A percentile compares a stretch with the other conserved stretches of the same genome.
phyloP scores from a whole-genome alignment of 2,329 filamentous ascomycete genomes.

The Blumeria graminis region DNA sequence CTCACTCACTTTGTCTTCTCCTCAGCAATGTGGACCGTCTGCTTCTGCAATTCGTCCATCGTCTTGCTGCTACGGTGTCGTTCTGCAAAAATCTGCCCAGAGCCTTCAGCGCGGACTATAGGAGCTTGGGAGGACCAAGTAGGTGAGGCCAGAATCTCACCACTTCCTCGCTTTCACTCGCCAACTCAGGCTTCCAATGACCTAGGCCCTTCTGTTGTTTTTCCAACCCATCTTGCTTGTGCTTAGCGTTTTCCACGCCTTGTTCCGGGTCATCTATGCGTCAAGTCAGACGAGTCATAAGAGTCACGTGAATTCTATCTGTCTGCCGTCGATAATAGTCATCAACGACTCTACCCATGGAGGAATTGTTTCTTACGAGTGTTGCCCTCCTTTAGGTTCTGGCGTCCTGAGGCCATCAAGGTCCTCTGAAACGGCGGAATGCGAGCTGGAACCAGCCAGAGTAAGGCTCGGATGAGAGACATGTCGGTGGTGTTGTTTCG shows the following conservation, averaged over 20 bases:
- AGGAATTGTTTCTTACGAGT: too few species aligned
- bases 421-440: too few species aligned
- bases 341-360: too few species aligned
- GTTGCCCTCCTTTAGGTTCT: too few species aligned
- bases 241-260: conserved; percentile 24
- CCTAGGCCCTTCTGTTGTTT: conserved; percentile 48
- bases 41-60: conserved; percentile 34
- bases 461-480: too few species aligned
- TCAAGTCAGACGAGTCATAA: background rate
- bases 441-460: too few species aligned
- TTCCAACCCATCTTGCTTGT: conserved; percentile 33
- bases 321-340: too few species aligned
- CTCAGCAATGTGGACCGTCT: conserved; percentile 18
- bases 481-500: too few species aligned
- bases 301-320: too few species aligned
- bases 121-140: background rate
- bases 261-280: conserved; percentile 10
- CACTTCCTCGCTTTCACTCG: conserved; percentile 56
- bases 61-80: conserved; percentile 6
- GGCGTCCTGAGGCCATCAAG: too few species aligned
- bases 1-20: conserved; percentile 13
- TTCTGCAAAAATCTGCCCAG: conserved; percentile 10
- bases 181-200: conserved; percentile 56
- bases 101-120: background rate
- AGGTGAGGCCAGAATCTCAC: conserved; percentile 19